Percentiles rank a stretch among this genome's conserved stretches.
Conservation (phyloP, 2,329 filamentous ascomycete species). For the Achaetomium macrosporum region DNA sequence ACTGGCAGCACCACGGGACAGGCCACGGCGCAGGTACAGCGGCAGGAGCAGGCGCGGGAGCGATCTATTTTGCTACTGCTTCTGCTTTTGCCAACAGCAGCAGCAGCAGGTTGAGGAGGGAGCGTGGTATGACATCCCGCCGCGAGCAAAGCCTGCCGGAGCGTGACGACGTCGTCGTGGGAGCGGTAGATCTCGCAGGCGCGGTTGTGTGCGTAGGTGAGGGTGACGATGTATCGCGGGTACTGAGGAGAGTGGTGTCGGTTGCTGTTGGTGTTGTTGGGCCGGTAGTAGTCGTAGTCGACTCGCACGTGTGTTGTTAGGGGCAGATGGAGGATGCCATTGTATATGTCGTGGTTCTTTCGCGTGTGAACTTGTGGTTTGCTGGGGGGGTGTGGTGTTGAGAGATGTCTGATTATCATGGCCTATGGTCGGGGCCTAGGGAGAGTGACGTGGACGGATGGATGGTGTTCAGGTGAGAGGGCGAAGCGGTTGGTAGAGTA, state of each 20-base stretch:
- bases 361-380: constrained; percentile 29
- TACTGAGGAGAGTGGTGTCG: background rate
- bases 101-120: background rate
- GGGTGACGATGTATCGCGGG: constrained; percentile 25
- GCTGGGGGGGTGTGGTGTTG: constrained; percentile 3
- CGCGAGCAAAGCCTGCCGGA: constrained; percentile 9
- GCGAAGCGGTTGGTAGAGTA: too few relatives aligned
- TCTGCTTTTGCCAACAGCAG: background rate
- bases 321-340: constrained; percentile 25
- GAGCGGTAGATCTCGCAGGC: constrained; percentile 29
- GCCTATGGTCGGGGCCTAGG: background rate
- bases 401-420: background rate
- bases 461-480: background rate
- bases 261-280: background rate
- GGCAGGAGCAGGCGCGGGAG: background rate
- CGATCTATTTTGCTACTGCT: background rate
- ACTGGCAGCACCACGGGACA: background rate
- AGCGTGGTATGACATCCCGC: background rate
- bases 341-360: constrained; percentile 30
- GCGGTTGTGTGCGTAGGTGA: constrained; percentile 29
- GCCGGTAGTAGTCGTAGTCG: background rate
- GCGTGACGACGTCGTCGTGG: constrained; percentile 25
- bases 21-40: background rate
- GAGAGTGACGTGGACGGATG: background rate
- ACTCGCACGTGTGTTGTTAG: constrained; percentile 22